These are phyloP conservation scores for Hawksworthiomyces lignivorus DNA, from an alignment of 2,329 filamentous ascomycete species.

Conservation along the genomic window DNA sequence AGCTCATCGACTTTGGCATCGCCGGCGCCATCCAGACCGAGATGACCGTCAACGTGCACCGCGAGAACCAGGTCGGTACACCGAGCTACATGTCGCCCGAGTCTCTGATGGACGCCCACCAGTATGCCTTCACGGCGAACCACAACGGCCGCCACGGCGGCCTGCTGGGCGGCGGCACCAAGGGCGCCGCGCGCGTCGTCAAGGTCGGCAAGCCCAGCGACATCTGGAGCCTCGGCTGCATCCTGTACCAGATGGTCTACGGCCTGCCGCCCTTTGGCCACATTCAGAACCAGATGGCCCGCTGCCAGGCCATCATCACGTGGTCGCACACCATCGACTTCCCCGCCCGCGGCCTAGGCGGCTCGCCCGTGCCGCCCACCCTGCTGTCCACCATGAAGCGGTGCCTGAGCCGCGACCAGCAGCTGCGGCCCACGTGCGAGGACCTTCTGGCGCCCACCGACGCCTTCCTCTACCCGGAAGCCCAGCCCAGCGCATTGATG, in stretches of 20 bases:
- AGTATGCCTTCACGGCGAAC: constrained; percentile 30
- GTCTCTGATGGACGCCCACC: constrained; percentile 78
- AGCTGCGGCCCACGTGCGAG: constrained; percentile 55
- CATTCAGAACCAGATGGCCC: constrained; percentile 77
- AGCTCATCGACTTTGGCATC: constrained; percentile 97
- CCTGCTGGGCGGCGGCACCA: constrained; percentile 18
- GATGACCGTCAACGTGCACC: constrained; percentile 93
- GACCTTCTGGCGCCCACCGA: constrained; percentile 53
- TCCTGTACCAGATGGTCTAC: constrained; percentile 96
- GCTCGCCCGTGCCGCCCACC: constrained; percentile 48
- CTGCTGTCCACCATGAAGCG: constrained; percentile 54
- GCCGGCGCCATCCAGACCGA: constrained; percentile 94
- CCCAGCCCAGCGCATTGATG: constrained; percentile 13
- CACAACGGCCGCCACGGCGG: constrained; percentile 26
- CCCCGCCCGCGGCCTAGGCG: constrained; percentile 61
- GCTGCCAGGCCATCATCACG: constrained; percentile 81
- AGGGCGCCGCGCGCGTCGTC: constrained; percentile 66
- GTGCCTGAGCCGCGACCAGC: constrained; percentile 55
- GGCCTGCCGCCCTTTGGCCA: constrained; percentile 94
- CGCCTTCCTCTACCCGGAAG: constrained; percentile 56
- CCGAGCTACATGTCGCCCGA: constrained; percentile 99
- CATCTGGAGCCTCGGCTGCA: constrained; percentile 93
- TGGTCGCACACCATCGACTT: constrained; percentile 67
- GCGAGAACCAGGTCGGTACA: constrained; percentile 89
- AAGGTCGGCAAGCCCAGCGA: constrained; percentile 94